Evolutionary conservation across 2,329 filamentous ascomycete species (phyloP).

Genomic region (Fusarium sublunatum): DNA sequence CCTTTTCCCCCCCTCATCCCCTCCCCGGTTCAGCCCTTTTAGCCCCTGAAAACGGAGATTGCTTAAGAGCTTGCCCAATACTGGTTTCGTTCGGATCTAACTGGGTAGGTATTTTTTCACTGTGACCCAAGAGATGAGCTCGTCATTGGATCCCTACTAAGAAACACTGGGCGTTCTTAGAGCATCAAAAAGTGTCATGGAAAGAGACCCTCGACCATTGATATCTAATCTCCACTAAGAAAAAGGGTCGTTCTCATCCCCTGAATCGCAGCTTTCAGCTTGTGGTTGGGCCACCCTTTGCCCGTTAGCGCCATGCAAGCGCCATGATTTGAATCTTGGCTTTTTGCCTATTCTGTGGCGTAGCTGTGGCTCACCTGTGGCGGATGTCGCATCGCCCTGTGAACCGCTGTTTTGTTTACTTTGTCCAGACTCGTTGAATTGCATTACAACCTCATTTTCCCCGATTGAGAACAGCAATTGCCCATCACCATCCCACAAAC

Average conservation of each 20-base stretch:
- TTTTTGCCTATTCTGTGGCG: slow-evolving; percentile 30
- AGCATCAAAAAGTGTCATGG: slow-evolving; percentile 15
- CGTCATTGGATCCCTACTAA: slow-evolving; percentile 12
- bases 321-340: slow-evolving; percentile 32
- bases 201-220: slow-evolving; percentile 19
- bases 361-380: slow-evolving; percentile 15
- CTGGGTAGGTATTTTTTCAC: too few species aligned
- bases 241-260: slow-evolving; percentile 31
- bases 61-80: background rate
- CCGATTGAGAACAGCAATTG: slow-evolving; percentile 33
- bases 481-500: slow-evolving; percentile 21
- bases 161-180: slow-evolving; percentile 6
- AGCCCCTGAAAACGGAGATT: slow-evolving; percentile 20
- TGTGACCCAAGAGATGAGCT: background rate
- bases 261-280: slow-evolving; percentile 31
- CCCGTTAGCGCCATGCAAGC: slow-evolving; percentile 43
- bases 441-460: slow-evolving; percentile 32
- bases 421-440: slow-evolving; percentile 28
- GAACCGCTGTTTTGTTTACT: slow-evolving; percentile 46
- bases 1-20: slow-evolving; percentile 13
- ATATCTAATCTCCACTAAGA: slow-evolving; percentile 20
- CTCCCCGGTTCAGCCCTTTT: slow-evolving; percentile 1
- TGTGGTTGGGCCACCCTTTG: slow-evolving; percentile 23
- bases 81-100: background rate
- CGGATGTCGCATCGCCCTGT: slow-evolving; percentile 35